Evolutionary conservation across 495 filamentous ascomycete genomes (phyloP), one percentile per base, ranked within the genome.

Genomic region (Schizothecium vesticola): DNA sequence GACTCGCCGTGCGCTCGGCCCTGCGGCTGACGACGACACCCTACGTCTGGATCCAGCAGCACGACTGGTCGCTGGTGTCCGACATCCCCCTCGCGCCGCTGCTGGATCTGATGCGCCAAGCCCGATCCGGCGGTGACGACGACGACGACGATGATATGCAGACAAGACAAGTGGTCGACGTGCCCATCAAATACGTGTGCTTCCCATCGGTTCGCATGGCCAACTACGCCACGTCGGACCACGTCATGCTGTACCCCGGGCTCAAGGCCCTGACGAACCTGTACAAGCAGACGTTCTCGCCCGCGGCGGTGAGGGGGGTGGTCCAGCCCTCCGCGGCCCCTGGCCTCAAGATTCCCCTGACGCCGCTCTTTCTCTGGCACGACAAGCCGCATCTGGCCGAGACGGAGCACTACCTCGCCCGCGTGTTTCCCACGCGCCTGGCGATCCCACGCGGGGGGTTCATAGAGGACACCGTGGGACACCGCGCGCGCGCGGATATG

Each of bases 31-130:
- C 76, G 23, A 59, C 66, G 63, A 84, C 81, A 22, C 79, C 80
- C 10, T 84, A 82, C 58, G 80, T 81, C 56, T 84, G 81, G 81
- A 74, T 84, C 2, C 81, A 84, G 69, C 81, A 84, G 74, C 81
- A 84, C 67, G 81, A 84, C 71, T 84, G 81, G 81, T 65, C 77
- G 23, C 69, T 84, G 0, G 72, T 78, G 28, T 71, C 76, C 6
- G 72, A 81, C 59, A 79, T 84, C 43, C 79, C 78, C 2, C 57
- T 84, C 1, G 61, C 64, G 0, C 66, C 78, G 19, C 66, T 84
- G 12, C 69, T 84, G 9, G 72, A 78, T 2, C 64, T 81, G 65
- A 84, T 84, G 81, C 72, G 68, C 61, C 63, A 72, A 76, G 13
- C 72, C 70, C 36, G 62, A 25, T 22, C 29, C 25, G 12, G 58